phyloP scores from a whole-genome alignment of 805 yeast genomes.

The Zygosaccharomyces bailii region DNA sequence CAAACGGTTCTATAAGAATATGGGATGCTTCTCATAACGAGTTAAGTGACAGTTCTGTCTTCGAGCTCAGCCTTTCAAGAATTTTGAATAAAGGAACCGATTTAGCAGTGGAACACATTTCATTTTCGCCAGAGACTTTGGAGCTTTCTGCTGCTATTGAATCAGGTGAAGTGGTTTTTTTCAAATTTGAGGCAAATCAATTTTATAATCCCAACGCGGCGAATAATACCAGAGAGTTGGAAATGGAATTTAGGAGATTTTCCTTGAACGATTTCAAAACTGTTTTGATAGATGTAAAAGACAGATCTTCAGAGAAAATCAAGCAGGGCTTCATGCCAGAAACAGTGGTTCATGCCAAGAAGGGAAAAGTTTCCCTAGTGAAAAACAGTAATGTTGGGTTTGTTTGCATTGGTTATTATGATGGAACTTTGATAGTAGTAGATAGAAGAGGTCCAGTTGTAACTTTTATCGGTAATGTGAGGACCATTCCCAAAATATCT shows the following conservation, averaged over 20 bases:
- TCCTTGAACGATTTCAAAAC: conserved; percentile 30
- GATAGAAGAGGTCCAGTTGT: conserved; percentile 77
- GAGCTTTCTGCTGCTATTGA: conserved; percentile 68
- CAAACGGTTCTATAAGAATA: conserved; percentile 75
- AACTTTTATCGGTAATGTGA: conserved; percentile 42
- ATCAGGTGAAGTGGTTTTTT: conserved; percentile 71
- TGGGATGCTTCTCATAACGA: conserved; percentile 84
- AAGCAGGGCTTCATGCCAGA: conserved; percentile 60
- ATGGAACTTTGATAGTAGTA: conserved; percentile 66
- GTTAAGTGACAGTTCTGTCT: conserved; percentile 51
- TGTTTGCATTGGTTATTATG: conserved; percentile 69
- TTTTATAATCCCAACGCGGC: conserved; percentile 38
- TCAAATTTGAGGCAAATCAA: conserved; percentile 61
- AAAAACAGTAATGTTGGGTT: conserved; percentile 74
- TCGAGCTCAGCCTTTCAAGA: conserved; percentile 55
- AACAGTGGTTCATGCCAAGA: conserved; percentile 42
- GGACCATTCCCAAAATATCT: conserved; percentile 20
- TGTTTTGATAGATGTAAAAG: conserved; percentile 45
- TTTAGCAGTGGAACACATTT: conserved; percentile 51
- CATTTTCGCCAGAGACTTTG: conserved; percentile 73
- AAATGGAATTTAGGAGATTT: conserved; percentile 29
- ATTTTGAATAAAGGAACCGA: conserved; percentile 46
- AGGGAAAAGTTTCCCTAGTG: conserved; percentile 54
- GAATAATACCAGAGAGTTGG: conserved; percentile 29
- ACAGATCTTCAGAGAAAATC: conserved; percentile 46